Base-by-base conservation (phyloP, 768 basidiomycete genomes). In the Clitopilus passeckerianus region DNA sequence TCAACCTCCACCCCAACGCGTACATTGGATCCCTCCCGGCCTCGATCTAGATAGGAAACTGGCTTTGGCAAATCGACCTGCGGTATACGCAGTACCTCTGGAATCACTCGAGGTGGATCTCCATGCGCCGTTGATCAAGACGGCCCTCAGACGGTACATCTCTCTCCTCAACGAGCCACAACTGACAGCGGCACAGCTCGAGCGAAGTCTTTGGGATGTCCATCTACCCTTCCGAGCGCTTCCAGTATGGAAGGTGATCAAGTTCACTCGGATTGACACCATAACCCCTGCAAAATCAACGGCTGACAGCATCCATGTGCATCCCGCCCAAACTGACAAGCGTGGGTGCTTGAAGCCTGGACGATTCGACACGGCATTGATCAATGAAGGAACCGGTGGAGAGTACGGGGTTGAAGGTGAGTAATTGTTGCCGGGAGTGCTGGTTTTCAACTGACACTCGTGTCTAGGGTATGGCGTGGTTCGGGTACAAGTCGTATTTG, bases 321-420 rank as follows among this genome's bases (percentile, higher is more conserved):
- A 69, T n/a, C 64, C 65, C 27, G 16, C 20, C 1, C 16, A 30
- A 27, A 24, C 18, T 15, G 62, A 70, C 53, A 60, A 53, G 14
- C 59, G 61, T 5, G 60, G 65, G 0, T 46, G 58, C 1, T 6
- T 20, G 0, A 57, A 70, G 24, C 67, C 68, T 2, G 70, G 60
- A 1, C 60, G 71, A 3, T 79, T 77, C 64, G 76, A 80, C 59
- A 76, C 64, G 52, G 58, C 59, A 37, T 22, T 44, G 24, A 57
- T 59, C 33, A 53, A 53, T 65, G 3, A 15, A 9, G 24, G 43
- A 20, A 34, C 18, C 62, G 37, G 41, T 66, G 6, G 59, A 34
- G 10, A 46, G 15, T 60, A 41, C 16, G 66, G 65, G 1, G 30
- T 63, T 6, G 34, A 61, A 57, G 68, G 70, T 72, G 56, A 14